These are phyloP conservation scores for Nitzschia sp. DNA, from an alignment of 108 stramenopile genomes.

Conservation along the genomic window DNA sequence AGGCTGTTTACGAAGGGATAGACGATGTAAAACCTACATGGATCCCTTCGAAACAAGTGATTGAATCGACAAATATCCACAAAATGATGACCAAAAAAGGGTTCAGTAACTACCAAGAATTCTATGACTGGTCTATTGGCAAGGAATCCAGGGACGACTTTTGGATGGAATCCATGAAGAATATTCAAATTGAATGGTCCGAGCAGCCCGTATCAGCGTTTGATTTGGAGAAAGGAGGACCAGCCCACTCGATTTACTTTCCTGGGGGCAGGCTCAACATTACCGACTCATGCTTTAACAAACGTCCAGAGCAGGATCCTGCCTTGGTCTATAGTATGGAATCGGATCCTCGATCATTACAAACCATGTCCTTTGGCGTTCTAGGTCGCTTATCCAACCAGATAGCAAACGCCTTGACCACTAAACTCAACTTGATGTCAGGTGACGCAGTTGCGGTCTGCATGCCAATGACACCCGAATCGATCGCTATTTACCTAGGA, in stretches of 20 bases:
- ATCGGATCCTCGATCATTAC: slow-evolving; percentile 19
- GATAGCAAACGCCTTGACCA: slow-evolving; percentile 30
- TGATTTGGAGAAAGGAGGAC: slow-evolving; percentile 3
- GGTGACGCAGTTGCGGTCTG: slow-evolving; percentile 40
- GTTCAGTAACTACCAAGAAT: slow-evolving; percentile 27
- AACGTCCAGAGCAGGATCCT: slow-evolving; percentile 14
- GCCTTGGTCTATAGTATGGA: slow-evolving; percentile 32
- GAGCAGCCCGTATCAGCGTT: slow-evolving; percentile 16
- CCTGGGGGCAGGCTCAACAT: slow-evolving; percentile 38
- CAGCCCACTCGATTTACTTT: slow-evolving; percentile 33
- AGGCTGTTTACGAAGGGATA: slow-evolving; percentile 22
- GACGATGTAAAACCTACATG: slow-evolving; percentile 30
- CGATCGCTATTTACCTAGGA: slow-evolving; percentile 36
- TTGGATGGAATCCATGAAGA: slow-evolving; percentile 33
- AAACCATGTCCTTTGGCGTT: slow-evolving; percentile 11
- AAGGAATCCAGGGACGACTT: slow-evolving; percentile 31
- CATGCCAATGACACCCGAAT: slow-evolving; percentile 51
- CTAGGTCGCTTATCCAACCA: slow-evolving; percentile 32
- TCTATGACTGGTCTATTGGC: slow-evolving; percentile 33
- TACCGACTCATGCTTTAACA: slow-evolving; percentile 37
- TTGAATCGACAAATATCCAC: slow-evolving; percentile 24
- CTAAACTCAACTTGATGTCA: slow-evolving; percentile 9
- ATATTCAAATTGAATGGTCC: slow-evolving; percentile 31
- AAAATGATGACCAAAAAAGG: slow-evolving; percentile 33
- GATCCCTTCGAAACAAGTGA: slow-evolving; percentile 29